Evolutionary conservation across 1,284 basidiomycete species (phyloP), one percentile per base, ranked within the genome.

Genomic region (Trichosporon inkin): DNA sequence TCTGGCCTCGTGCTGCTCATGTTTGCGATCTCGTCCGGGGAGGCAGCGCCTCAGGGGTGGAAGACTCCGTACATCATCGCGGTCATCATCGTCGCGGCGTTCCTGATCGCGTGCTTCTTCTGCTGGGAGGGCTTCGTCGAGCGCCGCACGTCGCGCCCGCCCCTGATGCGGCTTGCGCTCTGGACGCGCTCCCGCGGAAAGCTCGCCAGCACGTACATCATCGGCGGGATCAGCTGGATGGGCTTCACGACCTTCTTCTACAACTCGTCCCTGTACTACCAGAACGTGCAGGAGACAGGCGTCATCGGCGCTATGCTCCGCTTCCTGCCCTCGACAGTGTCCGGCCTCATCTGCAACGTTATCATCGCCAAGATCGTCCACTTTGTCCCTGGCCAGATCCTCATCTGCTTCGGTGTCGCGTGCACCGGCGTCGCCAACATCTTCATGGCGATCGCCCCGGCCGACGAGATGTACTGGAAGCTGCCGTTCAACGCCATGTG

Each of bases 401-500:
- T 77, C 51, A 75, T 89, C 63, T 84, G 90, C 19, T 85, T 85
- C 0, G 70, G 86, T 49, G 78, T 86, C 56, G 80, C 88, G 17
- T 81, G 82, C 0, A 84, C 80, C 55, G 78, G 73, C 0, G 66
- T 81, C 16, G 86, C 88, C 0, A 84, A 84, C 60, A 77, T 92
- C 34, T 79, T 92, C 3, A 88, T 92, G 65, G 88, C 89, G 0
- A 70, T 89, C 6, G 86, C 91, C 60, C 70, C 84, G 14, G 82
- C 85, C 0, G 63, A 79, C 3, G 81, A 81, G 3, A 75, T 84
- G 0, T 95, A 88, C 73, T 93, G 90, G 90, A 84, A 85, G 1
- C 88, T 84, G 60, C 86, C 86, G 14, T 92, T 95, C 79, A 88
- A 89, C 4, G 84, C 87, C 0, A 85, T 90, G 38, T 81, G 87